These are phyloP conservation scores for Phaeosphaeriaceae sp. DNA, from an alignment of 2,329 filamentous ascomycete species.

Conservation along the genomic window DNA sequence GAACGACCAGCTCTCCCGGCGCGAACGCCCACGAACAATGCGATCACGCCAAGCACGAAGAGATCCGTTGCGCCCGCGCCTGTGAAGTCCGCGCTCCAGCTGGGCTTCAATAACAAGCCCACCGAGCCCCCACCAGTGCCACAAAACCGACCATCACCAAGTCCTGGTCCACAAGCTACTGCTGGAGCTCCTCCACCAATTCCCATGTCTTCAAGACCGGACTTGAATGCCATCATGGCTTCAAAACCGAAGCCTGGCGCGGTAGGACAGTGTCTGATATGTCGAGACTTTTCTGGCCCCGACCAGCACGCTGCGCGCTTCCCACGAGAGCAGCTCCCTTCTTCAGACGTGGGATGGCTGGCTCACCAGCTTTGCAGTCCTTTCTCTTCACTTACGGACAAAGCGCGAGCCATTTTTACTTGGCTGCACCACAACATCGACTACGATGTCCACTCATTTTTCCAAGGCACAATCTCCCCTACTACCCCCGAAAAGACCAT, in stretches of 20 bases:
- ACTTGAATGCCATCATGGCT: slow-evolving; percentile 64
- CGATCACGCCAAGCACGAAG: slow-evolving; percentile 14
- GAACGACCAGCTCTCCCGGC: slow-evolving; percentile 25
- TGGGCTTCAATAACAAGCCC: slow-evolving; percentile 56
- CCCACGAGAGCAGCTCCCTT: slow-evolving; percentile 75
- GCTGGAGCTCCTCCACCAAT: slow-evolving; percentile 57
- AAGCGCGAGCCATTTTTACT: slow-evolving; percentile 89
- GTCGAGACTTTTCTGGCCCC: slow-evolving; percentile 85
- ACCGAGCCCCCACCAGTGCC: slow-evolving; percentile 44
- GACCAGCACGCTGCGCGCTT: slow-evolving; percentile 81
- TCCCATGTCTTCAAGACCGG: slow-evolving; percentile 64
- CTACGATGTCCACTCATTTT: slow-evolving; percentile 85
- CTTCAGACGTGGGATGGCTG: slow-evolving; percentile 73
- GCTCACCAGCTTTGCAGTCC: slow-evolving; percentile 79
- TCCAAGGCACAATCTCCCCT: slow-evolving; percentile 71
- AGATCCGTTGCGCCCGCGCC: slow-evolving; percentile 38
- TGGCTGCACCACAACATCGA: slow-evolving; percentile 95
- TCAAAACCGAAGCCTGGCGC: slow-evolving; percentile 45
- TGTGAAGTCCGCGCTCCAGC: slow-evolving; percentile 56
- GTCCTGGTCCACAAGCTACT: slow-evolving; percentile 11
- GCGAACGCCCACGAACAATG: slow-evolving; percentile 15
- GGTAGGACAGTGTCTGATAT: slow-evolving; percentile 70
- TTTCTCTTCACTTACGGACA: slow-evolving; percentile 85
- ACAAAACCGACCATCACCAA: slow-evolving; percentile 25
- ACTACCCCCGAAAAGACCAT: slow-evolving; percentile 78